Evolutionary conservation across 768 basidiomycete genomes (phyloP), one percentile per base, ranked within the genome.

Genomic region (Mycena rosella): DNA sequence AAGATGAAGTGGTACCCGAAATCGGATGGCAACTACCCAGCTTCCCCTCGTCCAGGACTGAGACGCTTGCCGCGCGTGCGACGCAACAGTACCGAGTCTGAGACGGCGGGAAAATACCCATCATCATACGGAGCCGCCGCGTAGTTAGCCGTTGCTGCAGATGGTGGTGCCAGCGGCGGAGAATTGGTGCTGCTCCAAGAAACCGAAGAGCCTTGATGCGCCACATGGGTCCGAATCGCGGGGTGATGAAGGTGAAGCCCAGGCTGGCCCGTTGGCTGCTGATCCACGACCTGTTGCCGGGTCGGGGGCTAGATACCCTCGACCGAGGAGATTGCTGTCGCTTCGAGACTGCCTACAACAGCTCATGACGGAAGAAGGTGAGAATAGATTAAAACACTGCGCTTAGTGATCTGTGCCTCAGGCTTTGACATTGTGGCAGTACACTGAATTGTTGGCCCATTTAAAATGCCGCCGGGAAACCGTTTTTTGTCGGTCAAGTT

Each of bases 1-100:
- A 24, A 58, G 60, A 44, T 32, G 44, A 51, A 47, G 45, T 57
- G 34, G 47, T 32, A n/a, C n/a, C 63, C 63, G 73, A 94, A 94
- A 78, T 95, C 93, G 67, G n/a, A 95, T 94, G 5, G 93, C 88
- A 22, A 95, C 83, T 14, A 92, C 93, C n/a, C 81, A 95, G 83
- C 75, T 90, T 93, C n/a, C 92, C 91, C 75, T 94, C 92, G 71
- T 93, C 86, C 20, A 76, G 70, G 27, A 74, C 17, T 74, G 68
- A 13, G 75, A 72, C 26, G 69, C 68, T 27, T 60, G 62, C 20
- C 65, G 54, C 14, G 54, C 62, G 48, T 71, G 66, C 49, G 63
- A 53, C 51, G 26, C 59, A 45, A 67, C 32, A 40, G 55, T 42
- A 42, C 47, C 59, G 60, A 7, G 24, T 42, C 14, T 15, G 17